Evolutionary conservation across 2,329 filamentous ascomycete genomes (phyloP).

Genomic region (Diaporthe aspalathi): DNA sequence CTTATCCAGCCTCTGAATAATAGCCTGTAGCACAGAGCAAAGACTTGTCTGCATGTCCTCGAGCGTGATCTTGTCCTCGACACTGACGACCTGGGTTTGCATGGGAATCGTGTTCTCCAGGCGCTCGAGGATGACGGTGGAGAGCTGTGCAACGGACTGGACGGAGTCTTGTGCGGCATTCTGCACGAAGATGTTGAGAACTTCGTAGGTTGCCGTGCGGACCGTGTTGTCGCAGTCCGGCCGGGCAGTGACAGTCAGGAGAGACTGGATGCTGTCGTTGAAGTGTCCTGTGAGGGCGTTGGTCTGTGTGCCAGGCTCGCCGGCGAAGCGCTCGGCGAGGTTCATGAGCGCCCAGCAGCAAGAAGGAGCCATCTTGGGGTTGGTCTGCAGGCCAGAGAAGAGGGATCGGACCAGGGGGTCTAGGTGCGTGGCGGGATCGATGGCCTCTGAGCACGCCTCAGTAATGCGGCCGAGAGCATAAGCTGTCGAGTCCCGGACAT

Average conservation of each 20-base stretch:
- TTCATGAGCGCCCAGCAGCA: conserved; percentile 99
- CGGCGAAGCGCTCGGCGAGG: conserved; percentile 92
- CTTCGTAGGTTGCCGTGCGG: conserved; percentile 95
- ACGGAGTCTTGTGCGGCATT: conserved; percentile 91
- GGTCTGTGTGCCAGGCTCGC: conserved; percentile 78
- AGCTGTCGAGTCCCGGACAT: conserved; percentile 95
- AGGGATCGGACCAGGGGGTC: conserved; percentile 87
- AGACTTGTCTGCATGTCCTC: conserved; percentile 99
- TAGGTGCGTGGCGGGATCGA: conserved; percentile 86
- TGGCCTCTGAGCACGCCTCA: conserved; percentile 90
- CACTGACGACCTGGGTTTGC: conserved; percentile 93
- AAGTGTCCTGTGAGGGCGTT: conserved; percentile 94
- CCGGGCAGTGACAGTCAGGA: conserved; percentile 87
- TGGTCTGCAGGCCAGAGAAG: conserved; percentile 89
- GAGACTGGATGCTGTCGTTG: conserved; percentile 86
- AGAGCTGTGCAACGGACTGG: conserved; percentile 81
- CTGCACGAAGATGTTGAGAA: conserved; percentile 92
- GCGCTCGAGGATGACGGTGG: conserved; percentile 89
- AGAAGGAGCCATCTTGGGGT: conserved; percentile 95
- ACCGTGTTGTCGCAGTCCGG: conserved; percentile 87
- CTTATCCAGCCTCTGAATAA: conserved; percentile 89
- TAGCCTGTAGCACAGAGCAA: conserved; percentile 89
- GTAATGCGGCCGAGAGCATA: conserved; percentile 97
- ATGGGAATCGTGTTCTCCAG: conserved; percentile 90
- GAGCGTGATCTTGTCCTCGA: conserved; percentile 94